Evolutionary conservation across 306 rosid species (phyloP).

Genomic region (Ammopiptanthus mongolicus): DNA sequence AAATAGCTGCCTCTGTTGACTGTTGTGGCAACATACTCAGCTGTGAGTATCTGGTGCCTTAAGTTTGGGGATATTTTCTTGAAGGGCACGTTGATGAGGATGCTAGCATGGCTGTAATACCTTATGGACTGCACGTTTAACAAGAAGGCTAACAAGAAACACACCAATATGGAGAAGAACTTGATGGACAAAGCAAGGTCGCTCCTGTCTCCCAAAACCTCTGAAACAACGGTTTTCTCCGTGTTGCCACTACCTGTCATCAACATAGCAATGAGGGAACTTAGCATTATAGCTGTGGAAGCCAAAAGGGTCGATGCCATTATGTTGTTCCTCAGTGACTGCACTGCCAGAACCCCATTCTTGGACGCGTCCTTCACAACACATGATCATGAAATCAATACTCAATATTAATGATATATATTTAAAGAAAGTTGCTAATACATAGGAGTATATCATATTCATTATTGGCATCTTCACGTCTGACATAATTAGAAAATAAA

Average conservation of each 20-base stretch:
- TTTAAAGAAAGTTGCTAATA: not conserved
- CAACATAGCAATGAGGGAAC: slow-evolving; percentile 71
- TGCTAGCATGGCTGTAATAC: slow-evolving; percentile 79
- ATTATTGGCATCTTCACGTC: no score
- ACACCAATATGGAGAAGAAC: slow-evolving; percentile 64
- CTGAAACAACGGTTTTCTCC: not conserved
- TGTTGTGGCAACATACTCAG: slow-evolving; percentile 60
- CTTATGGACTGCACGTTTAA: slow-evolving; percentile 83
- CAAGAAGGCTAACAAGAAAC: slow-evolving; percentile 66
- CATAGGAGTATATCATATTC: not conserved
- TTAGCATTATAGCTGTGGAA: slow-evolving; percentile 78
- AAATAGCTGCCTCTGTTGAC: slow-evolving; percentile 81
- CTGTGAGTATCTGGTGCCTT: slow-evolving; percentile 34
- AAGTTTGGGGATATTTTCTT: slow-evolving; percentile 37
- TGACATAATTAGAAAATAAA: no score
- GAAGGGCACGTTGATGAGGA: slow-evolving; percentile 76
- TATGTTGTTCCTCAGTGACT: slow-evolving; percentile 78
- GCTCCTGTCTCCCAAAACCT: slow-evolving; percentile 46
- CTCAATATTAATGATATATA: not conserved
- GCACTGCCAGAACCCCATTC: slow-evolving; percentile 81
- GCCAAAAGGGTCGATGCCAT: slow-evolving; percentile 95
- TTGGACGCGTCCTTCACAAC: slow-evolving; percentile 51
- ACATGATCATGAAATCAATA: not conserved
- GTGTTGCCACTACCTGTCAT: slow-evolving; percentile 40
- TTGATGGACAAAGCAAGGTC: slow-evolving; percentile 45